Evolutionary conservation across 805 yeast species (phyloP).

Genomic region (Candida coleopterorum): DNA sequence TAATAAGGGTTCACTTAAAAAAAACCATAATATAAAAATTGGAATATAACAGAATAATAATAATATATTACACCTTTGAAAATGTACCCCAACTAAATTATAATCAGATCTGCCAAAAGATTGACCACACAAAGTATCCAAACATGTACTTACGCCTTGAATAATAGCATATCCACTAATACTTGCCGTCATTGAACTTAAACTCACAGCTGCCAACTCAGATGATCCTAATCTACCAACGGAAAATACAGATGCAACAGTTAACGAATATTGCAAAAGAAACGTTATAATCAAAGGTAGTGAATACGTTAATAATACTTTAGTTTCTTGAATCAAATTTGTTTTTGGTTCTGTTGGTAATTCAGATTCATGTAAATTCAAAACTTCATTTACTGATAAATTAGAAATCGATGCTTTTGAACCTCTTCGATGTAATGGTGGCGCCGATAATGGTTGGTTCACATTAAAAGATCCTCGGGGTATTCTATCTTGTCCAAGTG

Average conservation of each 20-base stretch:
- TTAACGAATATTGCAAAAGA: conserved; percentile 63
- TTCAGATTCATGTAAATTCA: conserved; percentile 13
- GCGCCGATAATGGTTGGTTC: not conserved
- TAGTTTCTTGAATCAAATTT: conserved; percentile 31
- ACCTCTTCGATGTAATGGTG: not conserved
- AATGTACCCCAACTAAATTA: conserved; percentile 62
- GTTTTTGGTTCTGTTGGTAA: conserved; percentile 43
- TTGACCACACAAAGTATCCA: conserved; percentile 76
- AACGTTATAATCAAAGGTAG: conserved; percentile 64
- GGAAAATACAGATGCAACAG: conserved; percentile 72
- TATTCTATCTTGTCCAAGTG: conserved; percentile 21
- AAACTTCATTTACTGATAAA: conserved; percentile 17
- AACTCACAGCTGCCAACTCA: conserved; percentile 71
- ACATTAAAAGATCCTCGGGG: conserved; percentile 10
- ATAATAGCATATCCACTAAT: conserved; percentile 71
- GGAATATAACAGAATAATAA: conserved; percentile 48
- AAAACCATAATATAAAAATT: conserved; percentile 57
- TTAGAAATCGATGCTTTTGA: conserved; percentile 8
- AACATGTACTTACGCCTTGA: conserved; percentile 73
- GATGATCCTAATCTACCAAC: conserved; percentile 70
- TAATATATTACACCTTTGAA: conserved; percentile 62
- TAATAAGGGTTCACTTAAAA: conserved; percentile 49
- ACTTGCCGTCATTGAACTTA: conserved; percentile 75
- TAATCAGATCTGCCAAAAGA: conserved; percentile 67
- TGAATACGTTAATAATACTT: conserved; percentile 37